Base-by-base conservation (phyloP, 495 filamentous ascomycete genomes). In the Trichoderma gamsii region DNA sequence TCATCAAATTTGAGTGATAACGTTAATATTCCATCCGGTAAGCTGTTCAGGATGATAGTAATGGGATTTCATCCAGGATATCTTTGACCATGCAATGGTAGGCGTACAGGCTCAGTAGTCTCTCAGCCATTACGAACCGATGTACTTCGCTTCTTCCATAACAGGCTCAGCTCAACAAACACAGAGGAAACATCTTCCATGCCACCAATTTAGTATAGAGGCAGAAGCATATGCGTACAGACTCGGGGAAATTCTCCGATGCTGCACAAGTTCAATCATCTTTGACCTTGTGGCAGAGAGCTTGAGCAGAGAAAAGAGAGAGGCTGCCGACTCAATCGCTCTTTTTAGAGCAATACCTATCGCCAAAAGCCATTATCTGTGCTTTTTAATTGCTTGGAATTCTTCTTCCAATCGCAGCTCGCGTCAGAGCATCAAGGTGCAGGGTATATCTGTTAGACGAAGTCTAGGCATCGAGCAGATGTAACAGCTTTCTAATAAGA, bases 161-260 rank as follows among this genome's bases (percentile, higher is more conserved):
- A 25, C n/a, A 3, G 25, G 13, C n/a, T 18, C 27, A 32, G n/a
- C 27, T 32, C 21, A 13, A 16, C 56, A 61, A 32, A 61, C 25
- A 32, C 6, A 32, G 9, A 3, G 35, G 13, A 15, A 32, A 21
- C 5, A 29, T 21, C 27, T 61, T 11, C 56, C 23, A 61, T 61
- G 25, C 15, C 25, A 61, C 25, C 56, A 61, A 16, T 13, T 16
- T 18, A 32, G 16, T 4, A 32, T 25, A 3, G 29, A 61, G 25
- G 13, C 13, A 29, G 56, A 16, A 32, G 56, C 11, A 61, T 32
- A 25, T 32, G 56, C 16, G 56, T 61, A 61, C 56, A 32, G 56
- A 18, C 25, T 61, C 25, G 56, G 56, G 56, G 56, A 61, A 61
- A 61, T 61, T 61, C 56, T 61, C 56, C 56, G 56, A 61, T 61